These are phyloP conservation scores for Botrytis porri DNA, from an alignment of 2,329 filamentous ascomycete species.

Conservation along the genomic window DNA sequence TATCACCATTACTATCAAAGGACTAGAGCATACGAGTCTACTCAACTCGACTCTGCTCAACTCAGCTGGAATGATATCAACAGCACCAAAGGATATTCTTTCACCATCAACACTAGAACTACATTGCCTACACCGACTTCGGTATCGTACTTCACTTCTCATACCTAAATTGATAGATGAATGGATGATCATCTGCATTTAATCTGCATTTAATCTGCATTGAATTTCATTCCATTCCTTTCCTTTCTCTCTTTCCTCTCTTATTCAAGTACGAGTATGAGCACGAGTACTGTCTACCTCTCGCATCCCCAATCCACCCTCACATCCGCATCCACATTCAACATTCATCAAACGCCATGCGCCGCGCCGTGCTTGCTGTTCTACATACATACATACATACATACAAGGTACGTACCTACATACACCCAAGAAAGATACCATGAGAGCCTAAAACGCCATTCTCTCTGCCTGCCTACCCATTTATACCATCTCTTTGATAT, in stretches of 20 bases:
- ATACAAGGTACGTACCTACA: neutral
- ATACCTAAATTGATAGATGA: neutral
- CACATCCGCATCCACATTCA: neutral
- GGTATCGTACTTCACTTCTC: neutral
- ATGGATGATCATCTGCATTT: neutral
- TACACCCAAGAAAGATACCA: neutral
- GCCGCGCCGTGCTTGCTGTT: neutral
- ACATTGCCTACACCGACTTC: too few species aligned
- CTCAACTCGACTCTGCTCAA: fast-evolving
- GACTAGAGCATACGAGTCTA: too few species aligned
- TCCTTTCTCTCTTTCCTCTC: neutral
- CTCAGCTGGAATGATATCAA: too few species aligned
- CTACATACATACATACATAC: neutral
- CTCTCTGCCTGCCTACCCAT: neutral
- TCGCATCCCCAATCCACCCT: too few species aligned
- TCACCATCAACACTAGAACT: too few species aligned
- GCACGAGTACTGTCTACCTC: neutral
- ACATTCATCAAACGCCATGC: neutral
- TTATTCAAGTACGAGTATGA: neutral
- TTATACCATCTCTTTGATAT: neutral
- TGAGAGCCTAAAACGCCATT: neutral
- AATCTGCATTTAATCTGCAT: neutral
- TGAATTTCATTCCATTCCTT: too few species aligned
- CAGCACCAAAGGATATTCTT: too few species aligned
- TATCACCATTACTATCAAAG: too few species aligned